phyloP scores from a whole-genome alignment of 345 rosid species.

The Gynandropsis gynandra region DNA sequence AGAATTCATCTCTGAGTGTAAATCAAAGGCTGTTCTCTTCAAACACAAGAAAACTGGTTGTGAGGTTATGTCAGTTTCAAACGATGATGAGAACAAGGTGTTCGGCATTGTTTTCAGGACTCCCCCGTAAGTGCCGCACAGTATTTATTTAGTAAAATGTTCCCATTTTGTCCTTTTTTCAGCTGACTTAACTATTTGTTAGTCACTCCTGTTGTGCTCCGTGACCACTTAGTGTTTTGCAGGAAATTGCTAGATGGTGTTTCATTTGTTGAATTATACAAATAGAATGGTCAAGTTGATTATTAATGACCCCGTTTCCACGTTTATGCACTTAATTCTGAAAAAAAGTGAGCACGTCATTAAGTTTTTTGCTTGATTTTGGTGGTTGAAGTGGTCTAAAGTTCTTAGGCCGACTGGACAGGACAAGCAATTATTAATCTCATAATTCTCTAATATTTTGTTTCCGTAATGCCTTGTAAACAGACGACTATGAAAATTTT shows the following conservation, averaged over 20 bases:
- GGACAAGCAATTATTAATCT: not conserved
- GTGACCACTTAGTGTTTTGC: not conserved
- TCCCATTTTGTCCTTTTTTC: not conserved
- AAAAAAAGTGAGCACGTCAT: not conserved
- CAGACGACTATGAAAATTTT: not conserved
- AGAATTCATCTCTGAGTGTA: slow-evolving; percentile 72
- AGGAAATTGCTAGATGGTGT: not conserved
- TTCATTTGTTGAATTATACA: slow-evolving; percentile 1
- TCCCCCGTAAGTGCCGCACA: slow-evolving; percentile 59
- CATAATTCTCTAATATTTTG: not conserved
- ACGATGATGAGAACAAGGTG: slow-evolving; percentile 82
- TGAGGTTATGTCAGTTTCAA: slow-evolving; percentile 83
- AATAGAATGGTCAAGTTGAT: not conserved
- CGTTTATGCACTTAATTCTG: not conserved
- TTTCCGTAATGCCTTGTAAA: not conserved
- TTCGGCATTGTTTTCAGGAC: slow-evolving; percentile 80
- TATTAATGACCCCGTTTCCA: not conserved
- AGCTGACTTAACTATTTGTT: not conserved
- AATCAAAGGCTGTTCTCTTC: slow-evolving; percentile 71
- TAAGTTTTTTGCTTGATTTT: not conserved
- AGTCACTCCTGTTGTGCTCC: not conserved
- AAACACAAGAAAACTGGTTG: slow-evolving; percentile 82
- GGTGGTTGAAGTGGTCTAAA: not conserved
- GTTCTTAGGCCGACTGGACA: not conserved
- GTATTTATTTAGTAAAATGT: not conserved